A percentile compares a stretch with the other conserved stretches of the same genome.
Conservation (phyloP, 2,329 filamentous ascomycete species). For the Colletotrichum gigasporum region DNA sequence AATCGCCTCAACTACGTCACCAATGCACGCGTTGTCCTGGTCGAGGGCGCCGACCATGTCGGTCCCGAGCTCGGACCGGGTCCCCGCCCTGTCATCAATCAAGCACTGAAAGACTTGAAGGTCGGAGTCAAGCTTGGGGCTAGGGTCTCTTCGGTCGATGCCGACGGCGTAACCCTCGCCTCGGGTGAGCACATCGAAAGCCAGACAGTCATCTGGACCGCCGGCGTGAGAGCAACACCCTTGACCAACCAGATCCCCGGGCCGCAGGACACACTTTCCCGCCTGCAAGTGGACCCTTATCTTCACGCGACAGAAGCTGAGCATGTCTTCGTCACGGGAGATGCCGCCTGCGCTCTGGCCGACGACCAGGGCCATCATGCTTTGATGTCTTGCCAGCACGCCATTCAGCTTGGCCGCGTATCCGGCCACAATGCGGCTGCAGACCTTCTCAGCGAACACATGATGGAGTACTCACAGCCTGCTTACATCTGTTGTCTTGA, state of each 20-base stretch:
- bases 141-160: slow-evolving; percentile 38
- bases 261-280: slow-evolving; percentile 38
- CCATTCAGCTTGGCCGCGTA: slow-evolving; percentile 43
- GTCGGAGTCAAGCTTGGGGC: slow-evolving; percentile 42
- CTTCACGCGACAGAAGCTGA: slow-evolving; percentile 37
- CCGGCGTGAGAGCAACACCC: slow-evolving; percentile 42
- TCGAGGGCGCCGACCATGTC: slow-evolving; percentile 39
- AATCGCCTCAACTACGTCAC: slow-evolving; percentile 37
- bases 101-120: slow-evolving; percentile 40
- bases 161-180: slow-evolving; percentile 35
- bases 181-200: slow-evolving; percentile 45
- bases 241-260: slow-evolving; percentile 44
- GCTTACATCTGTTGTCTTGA: slow-evolving; percentile 46
- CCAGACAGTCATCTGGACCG: slow-evolving; percentile 48
- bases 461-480: slow-evolving; percentile 40
- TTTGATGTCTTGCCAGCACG: slow-evolving; percentile 52
- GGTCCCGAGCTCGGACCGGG: slow-evolving; percentile 44
- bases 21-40: slow-evolving; percentile 36
- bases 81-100: slow-evolving; percentile 42
- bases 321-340: slow-evolving; percentile 45
- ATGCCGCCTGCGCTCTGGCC: slow-evolving; percentile 39
- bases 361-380: slow-evolving; percentile 39
- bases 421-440: slow-evolving; percentile 46
- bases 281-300: slow-evolving; percentile 40
- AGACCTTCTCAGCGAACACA: slow-evolving; percentile 40